Conservation (phyloP, 331 rosid species). For the Saraca asoca region DNA sequence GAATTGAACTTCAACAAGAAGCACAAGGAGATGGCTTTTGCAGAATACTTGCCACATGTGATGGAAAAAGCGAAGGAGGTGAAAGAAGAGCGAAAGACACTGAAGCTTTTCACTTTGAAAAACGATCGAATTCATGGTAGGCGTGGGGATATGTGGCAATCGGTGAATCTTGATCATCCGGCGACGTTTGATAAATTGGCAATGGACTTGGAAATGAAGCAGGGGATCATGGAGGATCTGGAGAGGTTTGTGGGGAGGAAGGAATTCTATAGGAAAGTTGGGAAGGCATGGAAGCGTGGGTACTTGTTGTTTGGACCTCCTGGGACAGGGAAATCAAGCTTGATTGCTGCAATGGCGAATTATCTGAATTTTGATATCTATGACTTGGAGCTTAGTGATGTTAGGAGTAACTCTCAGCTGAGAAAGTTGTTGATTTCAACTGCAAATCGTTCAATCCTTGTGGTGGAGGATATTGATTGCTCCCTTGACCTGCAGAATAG, state of each 20-base stretch:
- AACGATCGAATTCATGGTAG: neutral
- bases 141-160: constrained; percentile 21
- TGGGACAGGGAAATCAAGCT: constrained; percentile 39
- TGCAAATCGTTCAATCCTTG: constrained; percentile 29
- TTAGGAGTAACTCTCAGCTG: constrained; percentile 23
- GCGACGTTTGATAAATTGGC: constrained; percentile 34
- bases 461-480: constrained; percentile 42
- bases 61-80: constrained; percentile 32
- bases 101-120: constrained; percentile 22
- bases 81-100: constrained; percentile 20
- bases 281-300: constrained; percentile 40
- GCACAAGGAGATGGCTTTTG: constrained; percentile 20
- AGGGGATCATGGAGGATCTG: constrained; percentile 27
- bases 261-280: constrained; percentile 36
- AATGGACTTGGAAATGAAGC: constrained; percentile 33
- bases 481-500: constrained; percentile 33
- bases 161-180: constrained; percentile 34
- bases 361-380: constrained; percentile 35
- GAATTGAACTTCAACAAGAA: constrained; percentile 19
- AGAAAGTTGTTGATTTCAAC: constrained; percentile 31
- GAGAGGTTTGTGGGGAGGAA: constrained; percentile 35
- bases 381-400: constrained; percentile 34
- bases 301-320: constrained; percentile 41
- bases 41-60: constrained; percentile 24
- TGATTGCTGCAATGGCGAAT: constrained; percentile 40